Base-by-base conservation (phyloP, 31 red algal species). In the Odonthalia washingtoniensis region DNA sequence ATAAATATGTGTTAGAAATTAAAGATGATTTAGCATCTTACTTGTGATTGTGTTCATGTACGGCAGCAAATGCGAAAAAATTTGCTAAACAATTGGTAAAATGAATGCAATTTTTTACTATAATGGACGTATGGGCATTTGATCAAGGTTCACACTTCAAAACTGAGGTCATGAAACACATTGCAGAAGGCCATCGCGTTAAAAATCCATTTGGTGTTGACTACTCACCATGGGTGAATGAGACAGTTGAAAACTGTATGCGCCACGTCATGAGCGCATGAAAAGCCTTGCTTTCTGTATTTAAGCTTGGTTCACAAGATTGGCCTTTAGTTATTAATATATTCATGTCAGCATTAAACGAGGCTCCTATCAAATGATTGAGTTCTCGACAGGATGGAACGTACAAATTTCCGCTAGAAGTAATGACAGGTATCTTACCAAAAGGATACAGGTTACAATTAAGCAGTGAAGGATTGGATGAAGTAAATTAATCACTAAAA, bases 61-160 rank as follows among this genome's bases (percentile, higher is more conserved):
- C n/a, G n/a, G n/a, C n/a, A n/a, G n/a, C n/a, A n/a, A n/a, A n/a
- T n/a, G n/a, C n/a, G 40, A 32, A 60, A 30, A 61, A 31, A 28
- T 27, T 27, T 70, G 28, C 18, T 40, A n/a, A n/a, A n/a, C n/a
- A n/a, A n/a, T n/a, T n/a, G n/a, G n/a, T n/a, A n/a, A n/a, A n/a
- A 72, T 72, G 67, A 32, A 28, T 72, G 12, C 21, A 30, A 12
- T 28, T 30, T 17, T 72, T 72, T 32, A 32, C 12, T 12, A 72
- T 12, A 28, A 72, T 72, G 67, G 32, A 17, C 32, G 17, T 12
- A 12, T 32, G 16, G 21, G 67, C 32, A 17, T 28, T 16, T 32
- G 67, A 72, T 32, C 67, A 72, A 32, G 67, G 67, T 32, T 17
- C 67, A 12, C 67, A 72, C 30, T 72, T 72, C 67, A 72, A 72